These are phyloP conservation scores for Coemansia sp. DNA, from an alignment of 192 early-diverging fungal genomes.

Conservation along the genomic window DNA sequence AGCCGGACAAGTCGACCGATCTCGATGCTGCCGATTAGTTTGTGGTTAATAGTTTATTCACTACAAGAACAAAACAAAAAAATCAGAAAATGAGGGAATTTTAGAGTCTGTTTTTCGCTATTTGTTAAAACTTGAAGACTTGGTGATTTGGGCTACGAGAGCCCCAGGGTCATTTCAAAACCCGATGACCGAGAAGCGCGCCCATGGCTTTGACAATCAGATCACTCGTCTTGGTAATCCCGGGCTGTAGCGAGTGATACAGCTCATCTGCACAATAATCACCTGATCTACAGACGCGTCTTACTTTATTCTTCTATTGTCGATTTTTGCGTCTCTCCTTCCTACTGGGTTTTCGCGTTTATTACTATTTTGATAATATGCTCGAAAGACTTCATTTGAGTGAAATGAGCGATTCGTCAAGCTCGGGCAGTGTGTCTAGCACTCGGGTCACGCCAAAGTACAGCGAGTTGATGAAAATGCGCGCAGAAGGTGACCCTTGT, in stretches of 20 bases:
- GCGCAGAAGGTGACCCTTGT: background rate
- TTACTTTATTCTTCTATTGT: too few relatives aligned
- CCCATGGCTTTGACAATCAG: conserved; percentile 87
- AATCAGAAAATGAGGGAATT: too few relatives aligned
- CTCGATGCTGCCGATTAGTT: conserved; percentile 40
- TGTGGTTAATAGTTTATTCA: background rate
- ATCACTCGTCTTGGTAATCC: too few relatives aligned
- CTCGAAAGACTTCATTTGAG: background rate
- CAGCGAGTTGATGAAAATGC: conserved; percentile 2
- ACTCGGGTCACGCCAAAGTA: background rate
- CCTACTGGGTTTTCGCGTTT: too few relatives aligned
- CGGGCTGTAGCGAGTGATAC: too few relatives aligned
- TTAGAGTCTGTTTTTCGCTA: too few relatives aligned
- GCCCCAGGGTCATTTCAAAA: too few relatives aligned
- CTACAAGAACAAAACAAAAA: too few relatives aligned
- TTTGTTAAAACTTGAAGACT: conserved; percentile 82
- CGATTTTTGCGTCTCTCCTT: too few relatives aligned
- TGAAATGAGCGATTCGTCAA: background rate
- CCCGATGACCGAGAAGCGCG: conserved; percentile 57
- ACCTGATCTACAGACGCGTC: too few relatives aligned
- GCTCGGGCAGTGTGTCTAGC: background rate
- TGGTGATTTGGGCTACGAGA: too few relatives aligned
- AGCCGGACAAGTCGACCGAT: conserved; percentile 55
- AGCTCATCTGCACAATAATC: too few relatives aligned
- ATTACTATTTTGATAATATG: background rate